A percentile compares a stretch with the other conserved stretches of the same genome.
Conservation (phyloP, 2,329 filamentous ascomycete species). For the Claviceps sorghi region DNA sequence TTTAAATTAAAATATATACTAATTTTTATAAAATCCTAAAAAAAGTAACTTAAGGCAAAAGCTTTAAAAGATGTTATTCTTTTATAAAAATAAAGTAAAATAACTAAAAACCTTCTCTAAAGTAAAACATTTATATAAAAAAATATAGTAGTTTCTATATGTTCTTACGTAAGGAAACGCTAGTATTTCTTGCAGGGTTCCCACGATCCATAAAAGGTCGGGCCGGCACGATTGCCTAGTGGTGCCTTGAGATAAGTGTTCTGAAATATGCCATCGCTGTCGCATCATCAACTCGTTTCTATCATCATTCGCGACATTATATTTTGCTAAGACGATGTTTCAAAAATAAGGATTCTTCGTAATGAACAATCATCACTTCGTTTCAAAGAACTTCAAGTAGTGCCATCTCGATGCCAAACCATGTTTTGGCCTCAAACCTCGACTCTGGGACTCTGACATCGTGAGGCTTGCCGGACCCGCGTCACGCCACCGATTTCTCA, state of each 20-base stretch:
- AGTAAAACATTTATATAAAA: no score
- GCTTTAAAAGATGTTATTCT: no score
- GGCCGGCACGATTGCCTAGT: no score
- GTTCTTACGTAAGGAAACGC: no score
- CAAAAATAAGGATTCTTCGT: background rate
- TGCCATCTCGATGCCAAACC: background rate
- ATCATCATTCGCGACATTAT: background rate
- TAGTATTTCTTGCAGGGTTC: no score
- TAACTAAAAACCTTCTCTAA: no score
- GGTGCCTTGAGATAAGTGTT: background rate
- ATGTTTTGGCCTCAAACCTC: background rate
- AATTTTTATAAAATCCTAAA: no score
- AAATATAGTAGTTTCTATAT: no score
- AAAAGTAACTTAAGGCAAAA: no score
- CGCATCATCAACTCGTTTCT: background rate
- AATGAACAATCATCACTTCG: background rate
- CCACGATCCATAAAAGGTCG: no score
- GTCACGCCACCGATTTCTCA: background rate
- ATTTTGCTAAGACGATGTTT: background rate
- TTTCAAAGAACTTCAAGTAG: background rate
- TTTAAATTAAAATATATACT: no score
- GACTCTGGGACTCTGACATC: background rate
- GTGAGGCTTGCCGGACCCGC: slow-evolving; percentile 2
- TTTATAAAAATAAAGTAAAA: no score
- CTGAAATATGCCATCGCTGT: background rate